Conservation (phyloP, 176 grass and related monocot genomes). For the Phragmites australis region DNA sequence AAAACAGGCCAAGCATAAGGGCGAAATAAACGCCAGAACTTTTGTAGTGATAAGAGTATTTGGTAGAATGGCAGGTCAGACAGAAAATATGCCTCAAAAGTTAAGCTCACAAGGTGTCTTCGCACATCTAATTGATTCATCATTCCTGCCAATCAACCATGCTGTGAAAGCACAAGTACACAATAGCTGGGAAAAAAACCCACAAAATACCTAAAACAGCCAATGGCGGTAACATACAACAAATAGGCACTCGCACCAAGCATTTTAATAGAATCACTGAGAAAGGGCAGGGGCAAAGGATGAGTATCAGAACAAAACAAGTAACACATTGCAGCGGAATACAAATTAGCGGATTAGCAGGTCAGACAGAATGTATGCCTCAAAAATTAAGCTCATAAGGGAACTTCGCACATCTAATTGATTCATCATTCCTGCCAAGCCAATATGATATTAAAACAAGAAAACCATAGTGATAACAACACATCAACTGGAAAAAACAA, state of each 20-base stretch:
- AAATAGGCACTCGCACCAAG: too few species aligned
- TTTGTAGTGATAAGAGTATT: neutral
- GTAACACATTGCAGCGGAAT: neutral
- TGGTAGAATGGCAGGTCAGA: neutral
- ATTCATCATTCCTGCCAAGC: slow-evolving; percentile 20
- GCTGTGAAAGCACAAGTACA: neutral
- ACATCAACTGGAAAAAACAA: neutral
- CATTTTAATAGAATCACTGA: too few species aligned
- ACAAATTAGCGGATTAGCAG: neutral
- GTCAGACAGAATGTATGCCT: slow-evolving; percentile 48
- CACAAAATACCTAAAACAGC: neutral
- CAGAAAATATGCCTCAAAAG: slow-evolving; percentile 19
- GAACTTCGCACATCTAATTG: slow-evolving; percentile 25
- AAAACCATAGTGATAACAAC: neutral
- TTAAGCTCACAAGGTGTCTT: slow-evolving; percentile 19
- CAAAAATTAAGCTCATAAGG: slow-evolving; percentile 42
- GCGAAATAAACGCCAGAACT: neutral
- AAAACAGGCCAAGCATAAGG: neutral
- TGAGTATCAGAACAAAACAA: neutral
- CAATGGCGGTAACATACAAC: neutral
- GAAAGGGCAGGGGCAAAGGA: too few species aligned
- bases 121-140: slow-evolving; percentile 40
- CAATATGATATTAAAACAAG: neutral
- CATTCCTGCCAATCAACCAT: slow-evolving; percentile 5
- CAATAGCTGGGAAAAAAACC: neutral